phyloP scores from a whole-genome alignment of 148 eudicot genomes.

The Camellia granthamiana region DNA sequence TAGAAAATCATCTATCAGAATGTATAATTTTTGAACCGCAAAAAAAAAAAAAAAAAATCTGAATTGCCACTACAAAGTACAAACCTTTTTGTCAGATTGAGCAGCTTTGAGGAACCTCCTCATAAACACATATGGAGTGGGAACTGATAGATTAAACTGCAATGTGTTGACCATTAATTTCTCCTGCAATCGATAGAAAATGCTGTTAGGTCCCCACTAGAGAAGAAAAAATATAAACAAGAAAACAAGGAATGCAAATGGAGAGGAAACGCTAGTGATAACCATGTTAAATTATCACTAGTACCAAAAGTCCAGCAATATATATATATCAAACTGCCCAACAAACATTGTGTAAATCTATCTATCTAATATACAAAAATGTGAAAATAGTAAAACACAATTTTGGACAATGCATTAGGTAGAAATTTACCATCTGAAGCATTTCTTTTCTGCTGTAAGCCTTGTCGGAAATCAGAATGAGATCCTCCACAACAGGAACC shows the following conservation, averaged over 20 bases:
- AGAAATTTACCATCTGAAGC: slow-evolving; percentile 62
- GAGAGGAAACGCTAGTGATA: no score
- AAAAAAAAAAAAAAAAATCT: background rate
- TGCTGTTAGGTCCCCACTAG: no score
- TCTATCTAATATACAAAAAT: background rate
- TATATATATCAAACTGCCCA: no score
- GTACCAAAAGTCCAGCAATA: no score
- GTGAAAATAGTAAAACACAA: background rate
- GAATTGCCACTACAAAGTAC: background rate
- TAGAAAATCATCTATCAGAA: background rate
- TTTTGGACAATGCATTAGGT: background rate
- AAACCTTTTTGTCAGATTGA: slow-evolving; percentile 54
- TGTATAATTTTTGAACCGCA: background rate
- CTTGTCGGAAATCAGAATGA: slow-evolving; percentile 68
- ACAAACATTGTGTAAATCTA: no score
- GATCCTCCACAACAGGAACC: slow-evolving; percentile 72
- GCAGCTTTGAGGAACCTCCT: slow-evolving; percentile 82
- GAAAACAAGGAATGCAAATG: no score
- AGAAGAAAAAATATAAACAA: no score
- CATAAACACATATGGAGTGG: slow-evolving; percentile 83
- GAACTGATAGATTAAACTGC: slow-evolving; percentile 69
- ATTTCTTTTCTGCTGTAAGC: slow-evolving; percentile 73
- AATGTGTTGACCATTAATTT: slow-evolving; percentile 62
- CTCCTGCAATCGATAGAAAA: slow-evolving; percentile 44
- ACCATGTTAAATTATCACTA: no score